Conservation (phyloP, 2,329 filamentous ascomycete genomes). For the Lecanoromycetidae sp. region DNA sequence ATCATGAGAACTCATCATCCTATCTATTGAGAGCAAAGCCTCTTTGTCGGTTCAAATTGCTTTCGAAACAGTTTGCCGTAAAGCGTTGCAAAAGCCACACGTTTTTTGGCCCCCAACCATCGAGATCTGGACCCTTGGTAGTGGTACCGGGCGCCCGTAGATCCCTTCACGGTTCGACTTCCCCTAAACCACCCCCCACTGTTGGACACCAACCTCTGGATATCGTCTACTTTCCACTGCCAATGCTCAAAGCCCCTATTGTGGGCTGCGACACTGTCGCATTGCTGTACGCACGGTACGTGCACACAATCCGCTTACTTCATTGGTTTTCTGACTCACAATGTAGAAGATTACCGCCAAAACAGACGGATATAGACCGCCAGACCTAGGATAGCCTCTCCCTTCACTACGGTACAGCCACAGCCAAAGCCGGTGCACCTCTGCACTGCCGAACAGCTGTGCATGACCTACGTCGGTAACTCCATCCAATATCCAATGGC, state of each 20-base stretch:
- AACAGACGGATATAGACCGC: too few relatives aligned
- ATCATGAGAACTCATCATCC: too few relatives aligned
- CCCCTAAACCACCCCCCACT: background rate
- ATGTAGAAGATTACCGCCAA: too few relatives aligned
- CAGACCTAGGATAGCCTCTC: too few relatives aligned
- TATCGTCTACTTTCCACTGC: background rate
- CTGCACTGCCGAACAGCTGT: too few relatives aligned
- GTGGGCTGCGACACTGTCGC: background rate
- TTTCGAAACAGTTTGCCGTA: too few relatives aligned
- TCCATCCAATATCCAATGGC: constrained; percentile 11
- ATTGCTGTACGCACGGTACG: too few relatives aligned
- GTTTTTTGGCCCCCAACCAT: background rate
- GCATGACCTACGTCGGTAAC: background rate
- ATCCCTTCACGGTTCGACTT: constrained; percentile 3
- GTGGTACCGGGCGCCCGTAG: background rate
- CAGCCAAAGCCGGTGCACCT: too few relatives aligned
- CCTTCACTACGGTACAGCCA: too few relatives aligned
- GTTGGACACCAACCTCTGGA: background rate
- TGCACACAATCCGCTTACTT: too few relatives aligned
- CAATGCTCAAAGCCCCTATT: too few relatives aligned
- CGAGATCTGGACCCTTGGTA: background rate
- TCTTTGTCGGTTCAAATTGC: background rate
- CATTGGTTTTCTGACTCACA: too few relatives aligned
- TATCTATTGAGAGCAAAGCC: background rate
- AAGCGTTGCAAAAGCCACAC: background rate